A percentile compares a stretch with the other conserved stretches of the same genome.
Evolutionary conservation across 1,284 basidiomycete species (phyloP).

Genomic region (Cerrena zonata): DNA sequence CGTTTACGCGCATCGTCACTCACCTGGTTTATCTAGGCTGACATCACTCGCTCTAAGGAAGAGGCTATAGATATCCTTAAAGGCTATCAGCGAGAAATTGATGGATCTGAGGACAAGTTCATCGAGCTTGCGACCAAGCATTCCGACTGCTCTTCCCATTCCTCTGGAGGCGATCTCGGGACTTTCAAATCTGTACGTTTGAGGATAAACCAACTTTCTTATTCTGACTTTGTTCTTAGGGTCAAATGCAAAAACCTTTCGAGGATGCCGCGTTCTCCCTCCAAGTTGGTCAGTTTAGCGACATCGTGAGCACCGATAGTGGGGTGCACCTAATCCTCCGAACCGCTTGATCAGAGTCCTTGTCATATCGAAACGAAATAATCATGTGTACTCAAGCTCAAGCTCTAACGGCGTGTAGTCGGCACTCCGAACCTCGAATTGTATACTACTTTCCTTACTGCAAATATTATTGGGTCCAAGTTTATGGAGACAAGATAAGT

Average conservation of each 20-base stretch:
- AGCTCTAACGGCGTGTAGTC: too few species aligned
- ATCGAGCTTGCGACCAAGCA: constrained; percentile 66
- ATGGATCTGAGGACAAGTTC: constrained; percentile 61
- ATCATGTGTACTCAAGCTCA: too few species aligned
- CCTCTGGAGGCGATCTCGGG: constrained; percentile 79
- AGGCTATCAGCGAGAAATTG: constrained; percentile 57
- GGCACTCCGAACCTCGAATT: too few species aligned
- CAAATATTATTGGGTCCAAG: too few species aligned
- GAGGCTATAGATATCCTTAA: constrained; percentile 80
- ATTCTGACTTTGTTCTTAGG: constrained; percentile 25
- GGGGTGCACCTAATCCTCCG: constrained; percentile 94
- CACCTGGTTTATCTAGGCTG: constrained; percentile 41
- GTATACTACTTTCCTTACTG: too few species aligned
- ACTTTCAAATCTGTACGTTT: constrained; percentile 56
- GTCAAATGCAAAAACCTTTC: constrained; percentile 97
- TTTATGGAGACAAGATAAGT: too few species aligned
- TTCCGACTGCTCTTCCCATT: constrained; percentile 86
- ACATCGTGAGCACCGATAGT: constrained; percentile 84
- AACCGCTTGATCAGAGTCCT: constrained; percentile 76
- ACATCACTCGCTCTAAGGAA: constrained; percentile 85
- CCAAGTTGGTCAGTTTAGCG: constrained; percentile 79
- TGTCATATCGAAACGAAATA: too few species aligned
- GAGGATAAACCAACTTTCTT: not conserved
- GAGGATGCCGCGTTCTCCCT: constrained; percentile 86
- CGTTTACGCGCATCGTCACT: not conserved